Percentiles rank a stretch among this genome's conserved stretches.
Evolutionary conservation across 2,329 filamentous ascomycete species (phyloP).

Genomic region (Monosporascus cannonballus): DNA sequence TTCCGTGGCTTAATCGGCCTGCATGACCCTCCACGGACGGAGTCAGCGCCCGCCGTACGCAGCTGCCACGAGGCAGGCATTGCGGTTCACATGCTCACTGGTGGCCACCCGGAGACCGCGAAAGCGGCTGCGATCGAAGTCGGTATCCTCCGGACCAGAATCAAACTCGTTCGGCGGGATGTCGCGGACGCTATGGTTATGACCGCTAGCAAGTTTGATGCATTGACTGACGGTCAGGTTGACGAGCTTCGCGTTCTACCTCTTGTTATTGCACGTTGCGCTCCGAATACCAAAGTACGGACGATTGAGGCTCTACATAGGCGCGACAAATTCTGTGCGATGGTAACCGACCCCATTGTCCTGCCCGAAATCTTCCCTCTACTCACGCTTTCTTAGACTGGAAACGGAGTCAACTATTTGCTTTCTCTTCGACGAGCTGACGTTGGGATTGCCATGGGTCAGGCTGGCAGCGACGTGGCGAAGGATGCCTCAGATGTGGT

Average conservation of each 20-base stretch:
- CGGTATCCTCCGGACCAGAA: conserved; percentile 53
- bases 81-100: conserved; percentile 62
- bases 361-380: too few species aligned
- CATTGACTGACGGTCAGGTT: conserved; percentile 56
- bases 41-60: conserved; percentile 55
- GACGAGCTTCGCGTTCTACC: conserved; percentile 59
- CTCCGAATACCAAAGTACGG: conserved; percentile 64
- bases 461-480: conserved; percentile 55
- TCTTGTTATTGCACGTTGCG: conserved; percentile 63
- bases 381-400: conserved; percentile 36
- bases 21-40: conserved; percentile 64
- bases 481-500: conserved; percentile 62
- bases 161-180: conserved; percentile 48
- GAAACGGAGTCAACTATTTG: conserved; percentile 69
- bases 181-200: conserved; percentile 55
- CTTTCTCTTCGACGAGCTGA: conserved; percentile 64
- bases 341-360: conserved; percentile 34
- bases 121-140: conserved; percentile 57
- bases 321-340: conserved; percentile 58
- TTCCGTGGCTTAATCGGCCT: conserved; percentile 65
- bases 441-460: conserved; percentile 63
- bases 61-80: conserved; percentile 58
- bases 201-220: conserved; percentile 59
- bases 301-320: conserved; percentile 71
- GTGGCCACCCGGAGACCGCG: conserved; percentile 59